Percentiles rank a stretch among this genome's conserved stretches.
phyloP scores from a whole-genome alignment of 495 filamentous ascomycete species.

The Oleoguttula mirabilis region DNA sequence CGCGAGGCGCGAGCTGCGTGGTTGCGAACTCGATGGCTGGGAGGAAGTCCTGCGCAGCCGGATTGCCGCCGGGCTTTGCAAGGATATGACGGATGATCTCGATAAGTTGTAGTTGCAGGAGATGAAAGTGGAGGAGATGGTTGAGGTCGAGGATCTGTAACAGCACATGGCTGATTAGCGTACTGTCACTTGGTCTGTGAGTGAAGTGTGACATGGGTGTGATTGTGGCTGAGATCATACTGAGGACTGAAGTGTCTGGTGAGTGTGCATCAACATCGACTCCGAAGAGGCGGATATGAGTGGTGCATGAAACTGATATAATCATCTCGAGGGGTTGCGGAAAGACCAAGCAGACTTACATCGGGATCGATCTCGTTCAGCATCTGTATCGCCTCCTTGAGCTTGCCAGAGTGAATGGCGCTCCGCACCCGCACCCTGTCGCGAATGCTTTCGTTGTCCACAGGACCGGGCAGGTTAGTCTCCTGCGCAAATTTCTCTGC shows the following conservation, averaged over 20 bases:
- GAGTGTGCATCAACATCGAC: constrained; percentile 75
- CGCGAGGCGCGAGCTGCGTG: constrained; percentile 72
- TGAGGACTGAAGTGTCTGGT: constrained; percentile 84
- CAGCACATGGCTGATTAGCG: background rate
- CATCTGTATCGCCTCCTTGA: constrained; percentile 69
- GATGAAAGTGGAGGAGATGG: constrained; percentile 73
- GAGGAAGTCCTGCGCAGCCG: constrained; percentile 48
- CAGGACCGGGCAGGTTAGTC: constrained; percentile 68
- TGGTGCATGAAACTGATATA: constrained; percentile 99
- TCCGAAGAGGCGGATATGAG: constrained; percentile 66
- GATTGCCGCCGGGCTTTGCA: constrained; percentile 27
- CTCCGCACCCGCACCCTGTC: constrained; percentile 67
- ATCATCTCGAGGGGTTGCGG: constrained; percentile 57
- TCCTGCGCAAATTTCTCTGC: constrained; percentile 89
- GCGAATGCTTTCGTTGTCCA: constrained; percentile 58
- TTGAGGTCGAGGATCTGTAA: constrained; percentile 75
- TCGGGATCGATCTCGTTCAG: constrained; percentile 85
- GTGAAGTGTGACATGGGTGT: constrained; percentile 5
- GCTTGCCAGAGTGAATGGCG: constrained; percentile 70
- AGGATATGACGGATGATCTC: constrained; percentile 68
- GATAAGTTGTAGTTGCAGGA: constrained; percentile 82
- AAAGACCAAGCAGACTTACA: constrained; percentile 43
- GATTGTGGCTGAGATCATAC: constrained; percentile 57
- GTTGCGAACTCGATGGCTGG: constrained; percentile 81
- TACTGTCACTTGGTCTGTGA: background rate